These are phyloP conservation scores for Acacia melanoxylon DNA, from an alignment of 306 rosid genomes.

Conservation along the genomic window DNA sequence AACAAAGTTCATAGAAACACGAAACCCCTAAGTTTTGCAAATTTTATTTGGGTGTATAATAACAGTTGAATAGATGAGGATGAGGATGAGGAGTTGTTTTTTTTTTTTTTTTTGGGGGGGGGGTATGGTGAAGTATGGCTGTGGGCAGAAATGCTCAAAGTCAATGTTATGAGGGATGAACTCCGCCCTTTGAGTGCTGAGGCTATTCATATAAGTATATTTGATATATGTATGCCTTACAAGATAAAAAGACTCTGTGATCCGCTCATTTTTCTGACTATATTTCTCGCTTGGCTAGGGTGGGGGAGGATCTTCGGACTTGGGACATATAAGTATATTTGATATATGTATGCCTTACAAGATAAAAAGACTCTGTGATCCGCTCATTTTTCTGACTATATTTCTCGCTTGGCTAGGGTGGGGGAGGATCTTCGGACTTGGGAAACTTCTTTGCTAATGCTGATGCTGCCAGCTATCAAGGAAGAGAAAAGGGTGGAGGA, in stretches of 20 bases:
- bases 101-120: constrained; percentile 10
- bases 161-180: constrained; percentile 22
- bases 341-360: constrained; percentile 12
- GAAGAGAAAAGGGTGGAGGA: constrained; percentile 61
- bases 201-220: constrained; percentile 8
- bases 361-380: constrained; percentile 2
- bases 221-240: constrained; percentile 12
- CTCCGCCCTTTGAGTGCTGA: constrained; percentile 13
- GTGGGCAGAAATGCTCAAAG: constrained; percentile 11
- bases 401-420: constrained; percentile 67
- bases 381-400: constrained; percentile 27
- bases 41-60: not conserved
- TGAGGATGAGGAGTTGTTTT: no score
- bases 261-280: constrained; percentile 25
- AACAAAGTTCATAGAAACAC: not conserved
- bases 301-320: constrained; percentile 72
- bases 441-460: constrained; percentile 89
- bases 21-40: not conserved
- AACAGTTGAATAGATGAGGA: not conserved
- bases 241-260: constrained; percentile 8
- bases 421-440: constrained; percentile 74
- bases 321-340: no score
- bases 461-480: constrained; percentile 71
- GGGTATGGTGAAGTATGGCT: constrained; percentile 19
- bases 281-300: constrained; percentile 63